These are phyloP conservation scores for Lycium ferocissimum DNA, from an alignment of 257 asterid species.

Conservation along the genomic window DNA sequence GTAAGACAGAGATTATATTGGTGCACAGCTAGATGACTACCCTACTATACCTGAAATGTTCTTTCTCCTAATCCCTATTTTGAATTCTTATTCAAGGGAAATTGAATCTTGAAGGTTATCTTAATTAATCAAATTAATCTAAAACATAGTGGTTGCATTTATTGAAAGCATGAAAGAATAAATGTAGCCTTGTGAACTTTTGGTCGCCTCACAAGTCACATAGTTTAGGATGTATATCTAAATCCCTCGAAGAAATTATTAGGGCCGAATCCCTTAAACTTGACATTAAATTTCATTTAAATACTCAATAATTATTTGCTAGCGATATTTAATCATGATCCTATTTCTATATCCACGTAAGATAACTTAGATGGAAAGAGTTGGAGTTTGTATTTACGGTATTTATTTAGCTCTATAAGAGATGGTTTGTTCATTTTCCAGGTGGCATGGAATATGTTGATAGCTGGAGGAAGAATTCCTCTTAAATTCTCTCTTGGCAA, in stretches of 20 bases:
- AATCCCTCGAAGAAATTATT: not conserved
- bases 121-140: not conserved
- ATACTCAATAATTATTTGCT: too few species aligned
- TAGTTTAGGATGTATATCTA: not conserved
- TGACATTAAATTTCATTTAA: too few species aligned
- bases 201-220: not conserved
- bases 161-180: not conserved
- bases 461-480: not conserved
- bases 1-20: not conserved
- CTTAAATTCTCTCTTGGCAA: not conserved
- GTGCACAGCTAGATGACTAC: constrained; percentile 22
- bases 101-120: not conserved
- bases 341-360: too few species aligned
- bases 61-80: not conserved
- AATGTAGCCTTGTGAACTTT: not conserved
- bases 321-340: too few species aligned
- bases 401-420: too few species aligned
- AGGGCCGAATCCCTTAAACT: too few species aligned
- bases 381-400: too few species aligned
- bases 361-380: too few species aligned
- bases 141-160: not conserved
- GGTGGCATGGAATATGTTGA: not conserved
- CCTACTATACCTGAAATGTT: constrained; percentile 22
- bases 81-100: not conserved
- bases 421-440: too few species aligned